Evolutionary conservation across 176 grass and related monocot genomes (phyloP), one percentile per base, ranked within the genome.

Genomic region (Alopecurus myosuroides): DNA sequence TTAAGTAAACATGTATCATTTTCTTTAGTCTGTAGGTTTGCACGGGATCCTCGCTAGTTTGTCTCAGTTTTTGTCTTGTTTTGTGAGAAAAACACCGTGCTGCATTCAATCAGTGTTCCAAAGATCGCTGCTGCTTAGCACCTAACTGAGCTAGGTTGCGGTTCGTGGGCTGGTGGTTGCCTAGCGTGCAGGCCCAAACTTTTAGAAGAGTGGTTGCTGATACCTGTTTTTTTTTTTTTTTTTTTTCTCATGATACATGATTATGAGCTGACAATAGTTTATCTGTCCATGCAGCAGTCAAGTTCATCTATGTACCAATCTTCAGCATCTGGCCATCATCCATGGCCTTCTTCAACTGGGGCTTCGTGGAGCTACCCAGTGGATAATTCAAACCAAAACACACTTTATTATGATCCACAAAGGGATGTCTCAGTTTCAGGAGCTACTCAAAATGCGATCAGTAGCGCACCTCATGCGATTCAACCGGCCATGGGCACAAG

Each of bases 401-500:
- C 76, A 40, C 84, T 88, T 82, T 90, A 94, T 67, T 98, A 91
- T 75, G 90, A 92, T 81, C 86, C 85, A 77, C 91, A 94, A 70
- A 94, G 87, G 80, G 89, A 91, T 35, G 75, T 89, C 35, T 79
- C 87, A 75, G 67, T 82, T 89, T 81, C 91, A 77, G 89, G 78
- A 83, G 79, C 79, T 86, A 81, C 87, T 88, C 89, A 95, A 90
- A 81, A 72, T 85, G 86, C 61, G 82, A 71, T 58, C 67, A 81
- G 19, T 76, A 23, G 55, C 13, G 11, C 78, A 64, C 45, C 90
- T 88, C 84, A 86, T 82, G 30, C 63, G 34, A 57, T 68, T 74
- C 81, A 75, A 26, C 83, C 82, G 9, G 45, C 60, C 28, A 71
- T 48, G 80, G 45, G 63, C 51, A 71, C 60, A 44, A 76, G 62